Percentiles rank a stretch among this genome's conserved stretches.
These are phyloP conservation scores for Sarocladiaceae sp. DNA, from an alignment of 2,329 filamentous ascomycete genomes.

Conservation along the genomic window DNA sequence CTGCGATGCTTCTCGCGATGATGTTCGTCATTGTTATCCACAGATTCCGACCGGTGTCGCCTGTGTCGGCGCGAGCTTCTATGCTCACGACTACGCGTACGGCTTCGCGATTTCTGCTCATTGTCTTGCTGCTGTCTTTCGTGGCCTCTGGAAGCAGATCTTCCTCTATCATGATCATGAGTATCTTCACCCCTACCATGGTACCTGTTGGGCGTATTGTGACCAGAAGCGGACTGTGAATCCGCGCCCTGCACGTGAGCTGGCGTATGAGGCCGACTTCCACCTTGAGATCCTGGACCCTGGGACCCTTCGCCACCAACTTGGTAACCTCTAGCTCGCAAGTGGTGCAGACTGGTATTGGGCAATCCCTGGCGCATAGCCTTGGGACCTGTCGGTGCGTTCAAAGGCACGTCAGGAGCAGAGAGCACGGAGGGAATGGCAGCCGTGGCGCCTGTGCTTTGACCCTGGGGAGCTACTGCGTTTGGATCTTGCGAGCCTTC, in stretches of 20 bases:
- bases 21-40: slow-evolving; percentile 41
- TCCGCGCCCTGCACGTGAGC: slow-evolving; percentile 9
- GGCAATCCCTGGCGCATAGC: slow-evolving; percentile 87
- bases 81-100: slow-evolving; percentile 36
- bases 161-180: slow-evolving; percentile 21
- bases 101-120: slow-evolving; percentile 16
- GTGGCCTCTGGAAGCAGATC: slow-evolving; percentile 10
- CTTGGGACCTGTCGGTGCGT: slow-evolving; percentile 85
- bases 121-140: slow-evolving; percentile 16
- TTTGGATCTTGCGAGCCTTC: slow-evolving; percentile 1
- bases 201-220: slow-evolving; percentile 21
- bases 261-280: slow-evolving; percentile 18
- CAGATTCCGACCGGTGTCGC: slow-evolving; percentile 48
- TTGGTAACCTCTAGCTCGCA: slow-evolving; percentile 48
- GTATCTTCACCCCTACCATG: slow-evolving; percentile 27
- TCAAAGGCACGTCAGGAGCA: slow-evolving; percentile 46
- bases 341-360: slow-evolving; percentile 68
- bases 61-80: slow-evolving; percentile 44
- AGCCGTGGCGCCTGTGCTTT: slow-evolving; percentile 11
- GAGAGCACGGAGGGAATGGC: slow-evolving; percentile 26
- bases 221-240: slow-evolving; percentile 11
- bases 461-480: slow-evolving; percentile 14
- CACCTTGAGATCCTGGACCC: slow-evolving; percentile 7
- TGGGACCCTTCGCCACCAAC: slow-evolving; percentile 34
- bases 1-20: slow-evolving; percentile 46